Evolutionary conservation across 305 asterid species (phyloP), one percentile per base, ranked within the genome.

Genomic region (Withania somnifera): DNA sequence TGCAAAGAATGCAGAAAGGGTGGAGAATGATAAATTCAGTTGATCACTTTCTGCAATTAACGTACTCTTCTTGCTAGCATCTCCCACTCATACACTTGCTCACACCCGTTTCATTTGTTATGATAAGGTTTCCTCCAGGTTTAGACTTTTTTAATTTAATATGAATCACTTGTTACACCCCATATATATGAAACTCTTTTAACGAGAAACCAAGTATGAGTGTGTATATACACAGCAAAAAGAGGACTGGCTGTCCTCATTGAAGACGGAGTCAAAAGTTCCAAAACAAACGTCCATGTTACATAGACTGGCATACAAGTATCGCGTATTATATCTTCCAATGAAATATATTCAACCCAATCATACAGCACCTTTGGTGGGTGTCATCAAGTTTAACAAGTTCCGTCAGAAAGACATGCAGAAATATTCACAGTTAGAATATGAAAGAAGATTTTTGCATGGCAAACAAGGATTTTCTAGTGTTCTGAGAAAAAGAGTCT

Each of bases 311-410:
- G 45, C 11, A 20, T 73, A 17, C 40, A 73, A 47, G 58, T 24
- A 50, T 15, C 28, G 60, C 42, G 40, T 71, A 71, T 38, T 42
- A 40, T 22, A 45, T 40, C 32, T 71, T 45, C 79, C 20, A 24
- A 26, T 24, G 79, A 26, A 50, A 47, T 47, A 24, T 26, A 47
- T 73, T 15, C 42, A 26, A 47, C 58, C 36, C 40, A 75, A 75
- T 50, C 22, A 47, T 26, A 26, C 60, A 50, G 61, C 61, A 17
- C 22, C 14, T 6, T 28, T 19, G 61, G 22, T 28, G 45, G 15
- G 79, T 4, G 79, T 75, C 79, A 50, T 75, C 79, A 75, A 28
- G n/a, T 53, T 68, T 26, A 47, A 75, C 58, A 45, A 71, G 79
- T 45, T 69, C 11, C 40, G 45, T 45, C 58, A 50, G 10, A 50